Evolutionary conservation across 345 rosid genomes (phyloP), one percentile per base, ranked within the genome.

Genomic region (Carallia pectinifolia): DNA sequence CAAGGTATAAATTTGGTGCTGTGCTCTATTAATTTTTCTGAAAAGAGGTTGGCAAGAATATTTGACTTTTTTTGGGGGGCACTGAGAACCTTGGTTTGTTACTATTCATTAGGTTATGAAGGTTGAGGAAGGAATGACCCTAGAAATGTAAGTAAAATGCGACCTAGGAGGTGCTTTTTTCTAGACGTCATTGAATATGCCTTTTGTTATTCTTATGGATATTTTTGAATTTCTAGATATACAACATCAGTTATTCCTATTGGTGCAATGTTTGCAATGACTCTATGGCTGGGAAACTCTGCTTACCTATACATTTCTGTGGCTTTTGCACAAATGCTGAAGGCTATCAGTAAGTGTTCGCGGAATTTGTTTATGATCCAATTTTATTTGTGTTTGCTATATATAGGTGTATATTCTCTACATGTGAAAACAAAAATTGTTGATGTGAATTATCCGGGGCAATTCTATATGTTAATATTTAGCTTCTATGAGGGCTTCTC

Each of bases 271-370:
- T 94, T 94, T 81, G 98, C 98, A 7, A 90, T 91, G 97, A 91
- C 98, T 69, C 97, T 94, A 64, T 94, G 98, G 98, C 84, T 94
- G 36, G 98, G 98, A 71, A 94, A 94, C 84, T 90, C 96, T 68
- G 98, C 97, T 70, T 94, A 94, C 80, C 92, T 94, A 9, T 88
- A 94, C 81, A 94, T 94, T 34, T 94, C 98, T 48, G 98, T 94
- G 74, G 84, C 97, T 19, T 94, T 94, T 80, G 98, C 97, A 0
- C 98, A 94, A 85, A 94, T 91, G 97, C 68, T 94, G 85, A 94
- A 94, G 84, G 98, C 97, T 59, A 82, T 94, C 64, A 94, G 98
- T 94, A 86, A 79, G 95, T 80, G 52, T 44, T 44, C 68, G 2
- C 34, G 6, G 6, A 8, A 53, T 17, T 18, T 61, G 16, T 19